A percentile compares a stretch with the other conserved stretches of the same genome.
Evolutionary conservation across 2,329 filamentous ascomycete species (phyloP).

Genomic region (Aspergillus sp.): DNA sequence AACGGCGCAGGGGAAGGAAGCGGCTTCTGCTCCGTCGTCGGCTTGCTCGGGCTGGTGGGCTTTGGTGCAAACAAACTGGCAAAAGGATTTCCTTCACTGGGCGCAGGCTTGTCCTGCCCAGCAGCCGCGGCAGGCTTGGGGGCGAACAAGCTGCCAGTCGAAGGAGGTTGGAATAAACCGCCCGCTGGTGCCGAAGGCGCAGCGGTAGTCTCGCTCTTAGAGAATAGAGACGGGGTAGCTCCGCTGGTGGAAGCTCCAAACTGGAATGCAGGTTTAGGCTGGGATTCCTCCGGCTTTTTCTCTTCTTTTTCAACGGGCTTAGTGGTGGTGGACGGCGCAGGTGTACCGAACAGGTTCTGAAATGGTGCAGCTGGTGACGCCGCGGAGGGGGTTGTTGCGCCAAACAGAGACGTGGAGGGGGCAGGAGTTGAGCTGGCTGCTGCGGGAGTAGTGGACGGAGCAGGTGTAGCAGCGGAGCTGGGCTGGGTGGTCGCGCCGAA

Average conservation of each 20-base stretch:
- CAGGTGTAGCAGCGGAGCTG: constrained; percentile 12
- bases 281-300: constrained; percentile 10
- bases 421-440: constrained; percentile 9
- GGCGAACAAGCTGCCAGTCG: constrained; percentile 23
- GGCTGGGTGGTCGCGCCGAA: constrained; percentile 27
- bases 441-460: constrained; percentile 15
- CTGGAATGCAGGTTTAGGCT: constrained; percentile 15
- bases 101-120: constrained; percentile 15
- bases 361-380: constrained; percentile 16
- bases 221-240: constrained; percentile 18
- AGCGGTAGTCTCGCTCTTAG: constrained; percentile 13
- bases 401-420: constrained; percentile 19
- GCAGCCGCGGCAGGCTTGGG: constrained; percentile 16
- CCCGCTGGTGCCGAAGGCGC: constrained; percentile 11
- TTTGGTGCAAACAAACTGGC: constrained; percentile 18
- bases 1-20: constrained; percentile 12
- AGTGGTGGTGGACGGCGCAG: constrained; percentile 8
- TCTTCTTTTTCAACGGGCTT: constrained; percentile 14
- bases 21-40: constrained; percentile 15
- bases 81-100: constrained; percentile 21
- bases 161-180: constrained; percentile 18
- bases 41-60: constrained; percentile 12
- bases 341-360: constrained; percentile 20
- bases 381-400: constrained; percentile 9
- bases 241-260: constrained; percentile 11